These are phyloP conservation scores for Smallanthus sonchifolius DNA, from an alignment of 129 eudicot species.

Conservation along the genomic window DNA sequence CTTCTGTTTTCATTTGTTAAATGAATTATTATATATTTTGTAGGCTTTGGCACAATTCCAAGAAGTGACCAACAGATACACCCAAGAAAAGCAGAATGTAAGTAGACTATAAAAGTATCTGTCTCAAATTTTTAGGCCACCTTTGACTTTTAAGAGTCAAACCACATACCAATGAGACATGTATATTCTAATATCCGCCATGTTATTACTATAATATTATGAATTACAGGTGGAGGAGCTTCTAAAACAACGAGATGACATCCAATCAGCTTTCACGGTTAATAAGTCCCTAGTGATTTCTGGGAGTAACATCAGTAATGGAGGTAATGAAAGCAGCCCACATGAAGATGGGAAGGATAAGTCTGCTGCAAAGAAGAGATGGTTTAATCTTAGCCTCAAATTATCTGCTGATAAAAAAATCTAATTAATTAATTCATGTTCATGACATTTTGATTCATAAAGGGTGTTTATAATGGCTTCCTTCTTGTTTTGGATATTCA, in stretches of 20 bases:
- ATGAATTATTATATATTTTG: constrained; percentile 4
- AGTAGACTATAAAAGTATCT: constrained; percentile 19
- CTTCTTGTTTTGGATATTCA: constrained; percentile 1
- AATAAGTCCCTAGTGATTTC: constrained; percentile 20
- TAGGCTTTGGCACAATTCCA: constrained; percentile 90
- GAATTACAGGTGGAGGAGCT: constrained; percentile 65
- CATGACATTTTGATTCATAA: background rate
- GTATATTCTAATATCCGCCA: background rate
- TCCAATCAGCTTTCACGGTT: constrained; percentile 61
- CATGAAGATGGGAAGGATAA: constrained; percentile 39
- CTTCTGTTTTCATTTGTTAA: too few relatives aligned
- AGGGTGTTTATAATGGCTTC: constrained; percentile 27
- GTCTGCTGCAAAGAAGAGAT: constrained; percentile 31
- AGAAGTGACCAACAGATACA: constrained; percentile 91
- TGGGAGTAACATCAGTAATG: constrained; percentile 44
- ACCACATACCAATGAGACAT: background rate
- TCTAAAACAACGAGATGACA: constrained; percentile 60
- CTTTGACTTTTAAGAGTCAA: background rate
- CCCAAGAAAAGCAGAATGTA: constrained; percentile 87
- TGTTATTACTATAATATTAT: background rate
- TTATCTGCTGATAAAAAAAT: constrained; percentile 16
- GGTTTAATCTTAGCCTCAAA: constrained; percentile 43
- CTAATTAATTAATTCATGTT: background rate
- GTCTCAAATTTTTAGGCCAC: background rate
- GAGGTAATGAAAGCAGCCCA: constrained; percentile 36